A percentile compares a stretch with the other conserved stretches of the same genome.
Conservation (phyloP, 2,329 filamentous ascomycete genomes). For the Talaromyces funiculosus region DNA sequence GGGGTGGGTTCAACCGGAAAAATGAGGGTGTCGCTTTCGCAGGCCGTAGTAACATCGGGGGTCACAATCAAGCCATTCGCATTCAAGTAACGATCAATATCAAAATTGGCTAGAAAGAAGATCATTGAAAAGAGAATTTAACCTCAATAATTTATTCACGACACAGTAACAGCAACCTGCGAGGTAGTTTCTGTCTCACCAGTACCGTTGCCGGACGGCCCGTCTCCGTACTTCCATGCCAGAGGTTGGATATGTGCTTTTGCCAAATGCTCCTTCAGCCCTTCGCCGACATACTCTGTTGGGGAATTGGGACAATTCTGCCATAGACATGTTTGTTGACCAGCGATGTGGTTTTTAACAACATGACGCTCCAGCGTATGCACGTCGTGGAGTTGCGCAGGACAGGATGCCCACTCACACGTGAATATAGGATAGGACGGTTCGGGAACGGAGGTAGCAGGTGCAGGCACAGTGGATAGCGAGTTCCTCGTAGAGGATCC, state of each 20-base stretch:
- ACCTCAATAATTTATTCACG: conserved; percentile 14
- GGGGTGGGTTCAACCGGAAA: conserved; percentile 31
- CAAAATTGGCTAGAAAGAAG: conserved; percentile 26
- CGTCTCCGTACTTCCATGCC: conserved; percentile 56
- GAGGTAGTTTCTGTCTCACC: conserved; percentile 43
- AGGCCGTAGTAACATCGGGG: conserved; percentile 32
- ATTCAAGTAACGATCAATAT: conserved; percentile 44
- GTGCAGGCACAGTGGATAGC: conserved; percentile 17
- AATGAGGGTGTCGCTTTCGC: conserved; percentile 29
- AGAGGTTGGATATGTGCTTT: conserved; percentile 48
- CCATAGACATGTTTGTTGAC: conserved; percentile 25
- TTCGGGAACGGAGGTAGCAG: conserved; percentile 14
- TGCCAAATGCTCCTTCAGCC: conserved; percentile 50
- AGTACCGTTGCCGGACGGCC: conserved; percentile 49
- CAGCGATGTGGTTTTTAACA: conserved; percentile 47
- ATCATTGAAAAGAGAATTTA: background rate
- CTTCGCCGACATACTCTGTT: conserved; percentile 22
- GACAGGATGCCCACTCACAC: conserved; percentile 55
- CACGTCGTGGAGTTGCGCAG: conserved; percentile 56
- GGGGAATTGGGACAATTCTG: conserved; percentile 14
- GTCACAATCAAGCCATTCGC: conserved; percentile 46
- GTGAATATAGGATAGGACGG: conserved; percentile 43
- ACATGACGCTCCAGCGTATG: conserved; percentile 56
- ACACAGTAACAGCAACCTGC: conserved; percentile 20
- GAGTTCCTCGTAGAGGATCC: background rate